Conservation (phyloP, 169 alveolate species). For the Plasmodium reichenowi region DNA sequence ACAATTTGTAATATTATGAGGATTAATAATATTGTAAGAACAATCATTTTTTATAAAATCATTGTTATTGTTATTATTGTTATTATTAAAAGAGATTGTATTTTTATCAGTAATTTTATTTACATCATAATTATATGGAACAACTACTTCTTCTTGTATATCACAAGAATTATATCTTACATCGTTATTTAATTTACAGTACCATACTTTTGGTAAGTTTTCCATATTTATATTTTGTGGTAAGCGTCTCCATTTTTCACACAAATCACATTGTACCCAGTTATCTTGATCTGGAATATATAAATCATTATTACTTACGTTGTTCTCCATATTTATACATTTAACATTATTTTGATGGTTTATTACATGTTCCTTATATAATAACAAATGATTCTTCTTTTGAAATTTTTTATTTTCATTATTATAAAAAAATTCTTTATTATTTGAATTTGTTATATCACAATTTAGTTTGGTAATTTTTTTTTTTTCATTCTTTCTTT, state of each 20-base stretch:
- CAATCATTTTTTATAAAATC: background rate
- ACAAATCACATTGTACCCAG: constrained; percentile 77
- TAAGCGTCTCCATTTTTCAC: constrained; percentile 71
- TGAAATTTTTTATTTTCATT: constrained; percentile 11
- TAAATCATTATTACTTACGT: constrained; percentile 13
- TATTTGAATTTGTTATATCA: constrained; percentile 8
- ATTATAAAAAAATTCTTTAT: background rate
- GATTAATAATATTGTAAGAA: background rate
- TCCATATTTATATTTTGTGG: constrained; percentile 55
- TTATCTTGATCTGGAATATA: constrained; percentile 57
- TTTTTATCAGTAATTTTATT: background rate
- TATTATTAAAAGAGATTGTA: constrained; percentile 1
- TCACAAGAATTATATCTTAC: constrained; percentile 59
- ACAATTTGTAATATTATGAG: background rate
- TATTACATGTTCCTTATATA: constrained; percentile 4
- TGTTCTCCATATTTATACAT: constrained; percentile 14
- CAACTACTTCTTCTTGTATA: constrained; percentile 50
- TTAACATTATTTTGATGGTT: constrained; percentile 1
- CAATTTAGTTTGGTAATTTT: constrained; percentile 7
- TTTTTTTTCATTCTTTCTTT: constrained; percentile 12
- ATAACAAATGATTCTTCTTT: background rate
- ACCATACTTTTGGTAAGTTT: constrained; percentile 62
- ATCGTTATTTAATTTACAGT: constrained; percentile 52
- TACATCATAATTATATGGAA: constrained; percentile 12
- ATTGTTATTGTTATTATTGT: background rate